These are phyloP conservation scores for Alternaria atra DNA, from an alignment of 2,329 filamentous ascomycete species.

Conservation along the genomic window DNA sequence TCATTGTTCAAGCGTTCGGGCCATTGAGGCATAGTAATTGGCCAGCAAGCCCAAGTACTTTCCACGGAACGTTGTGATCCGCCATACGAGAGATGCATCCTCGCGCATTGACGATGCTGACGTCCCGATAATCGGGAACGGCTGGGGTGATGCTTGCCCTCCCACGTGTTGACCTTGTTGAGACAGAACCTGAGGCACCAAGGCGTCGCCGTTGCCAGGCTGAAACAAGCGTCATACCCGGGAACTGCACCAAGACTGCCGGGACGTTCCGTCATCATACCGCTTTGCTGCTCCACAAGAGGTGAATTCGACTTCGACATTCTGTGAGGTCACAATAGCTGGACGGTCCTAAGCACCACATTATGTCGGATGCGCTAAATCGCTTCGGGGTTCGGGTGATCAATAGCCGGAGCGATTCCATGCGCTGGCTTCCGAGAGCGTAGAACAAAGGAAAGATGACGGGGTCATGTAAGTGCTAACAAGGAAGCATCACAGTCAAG, in stretches of 20 bases:
- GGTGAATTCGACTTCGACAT: neutral
- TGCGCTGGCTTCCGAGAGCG: neutral
- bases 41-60: neutral
- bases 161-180: constrained; percentile 13
- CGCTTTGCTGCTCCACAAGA: neutral
- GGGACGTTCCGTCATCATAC: neutral
- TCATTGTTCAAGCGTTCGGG: constrained; percentile 10
- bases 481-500: neutral
- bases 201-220: constrained; percentile 15
- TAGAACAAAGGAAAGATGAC: neutral
- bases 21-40: constrained; percentile 1
- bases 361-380: neutral
- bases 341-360: neutral
- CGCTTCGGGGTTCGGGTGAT: neutral
- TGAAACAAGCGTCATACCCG: constrained; percentile 20
- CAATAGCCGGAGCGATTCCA: neutral
- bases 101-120: constrained; percentile 12
- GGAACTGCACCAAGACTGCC: neutral
- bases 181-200: constrained; percentile 27
- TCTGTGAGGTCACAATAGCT: neutral
- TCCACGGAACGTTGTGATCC: constrained; percentile 12
- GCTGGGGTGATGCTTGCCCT: neutral
- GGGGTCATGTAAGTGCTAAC: neutral
- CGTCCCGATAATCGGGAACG: neutral
- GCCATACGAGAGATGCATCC: neutral